A percentile compares a stretch with the other conserved stretches of the same genome.
These are phyloP conservation scores for Cinchona pubescens DNA, from an alignment of 257 asterid genomes.

Conservation along the genomic window DNA sequence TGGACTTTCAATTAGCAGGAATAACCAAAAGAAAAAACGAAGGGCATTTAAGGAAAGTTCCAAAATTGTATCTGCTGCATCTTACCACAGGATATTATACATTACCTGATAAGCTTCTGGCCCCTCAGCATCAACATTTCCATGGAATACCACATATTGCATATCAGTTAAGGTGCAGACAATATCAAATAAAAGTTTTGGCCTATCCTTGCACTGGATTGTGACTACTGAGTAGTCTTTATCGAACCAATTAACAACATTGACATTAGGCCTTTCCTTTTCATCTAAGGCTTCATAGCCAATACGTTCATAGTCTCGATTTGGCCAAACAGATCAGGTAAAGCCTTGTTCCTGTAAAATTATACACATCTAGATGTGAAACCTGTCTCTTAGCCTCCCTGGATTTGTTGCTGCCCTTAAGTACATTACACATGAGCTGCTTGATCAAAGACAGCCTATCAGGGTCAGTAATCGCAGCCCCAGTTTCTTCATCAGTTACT, in stretches of 20 bases:
- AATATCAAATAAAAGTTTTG: slow-evolving; percentile 81
- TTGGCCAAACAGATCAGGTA: slow-evolving; percentile 98
- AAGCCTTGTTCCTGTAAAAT: slow-evolving; percentile 84
- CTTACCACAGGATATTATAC: slow-evolving; percentile 5
- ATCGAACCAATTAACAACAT: slow-evolving; percentile 86
- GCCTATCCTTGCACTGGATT: slow-evolving; percentile 82
- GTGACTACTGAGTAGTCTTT: slow-evolving; percentile 86
- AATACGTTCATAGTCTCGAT: slow-evolving; percentile 71
- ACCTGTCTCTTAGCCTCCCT: slow-evolving; percentile 80
- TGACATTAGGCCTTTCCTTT: slow-evolving; percentile 69
- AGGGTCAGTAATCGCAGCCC: slow-evolving; percentile 58
- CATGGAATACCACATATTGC: slow-evolving; percentile 95
- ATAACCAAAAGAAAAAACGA: neutral
- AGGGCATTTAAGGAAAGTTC: neutral
- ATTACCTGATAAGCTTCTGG: slow-evolving; percentile 95
- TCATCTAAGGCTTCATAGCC: slow-evolving; percentile 37
- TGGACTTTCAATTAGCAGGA: slow-evolving; percentile 11
- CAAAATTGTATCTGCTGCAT: neutral
- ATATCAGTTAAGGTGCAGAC: slow-evolving; percentile 91
- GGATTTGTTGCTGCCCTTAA: slow-evolving; percentile 68
- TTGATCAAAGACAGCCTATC: slow-evolving; percentile 61
- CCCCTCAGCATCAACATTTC: slow-evolving; percentile 75
- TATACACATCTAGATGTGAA: slow-evolving; percentile 53
- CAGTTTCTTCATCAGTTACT: slow-evolving; percentile 69
- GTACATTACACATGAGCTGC: slow-evolving; percentile 67